These are phyloP conservation scores for Lodderomyces oxycetoniae DNA, from an alignment of 1,139 yeast genomes.

Conservation along the genomic window DNA sequence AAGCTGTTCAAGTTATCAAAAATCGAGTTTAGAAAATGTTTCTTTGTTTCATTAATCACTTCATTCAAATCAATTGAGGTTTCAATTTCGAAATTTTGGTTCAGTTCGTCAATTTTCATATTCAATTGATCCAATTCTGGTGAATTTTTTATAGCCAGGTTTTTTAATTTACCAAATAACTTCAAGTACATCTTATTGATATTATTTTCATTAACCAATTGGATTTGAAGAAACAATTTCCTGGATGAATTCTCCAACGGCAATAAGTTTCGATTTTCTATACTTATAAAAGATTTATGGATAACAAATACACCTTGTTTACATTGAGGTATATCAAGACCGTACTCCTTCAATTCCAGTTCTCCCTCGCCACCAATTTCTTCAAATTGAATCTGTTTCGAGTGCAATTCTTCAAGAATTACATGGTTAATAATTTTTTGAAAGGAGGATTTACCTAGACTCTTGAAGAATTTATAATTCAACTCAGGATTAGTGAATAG, in stretches of 20 bases:
- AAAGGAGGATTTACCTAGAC: slow-evolving; percentile 49
- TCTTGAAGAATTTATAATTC: slow-evolving; percentile 47
- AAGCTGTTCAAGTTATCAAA: slow-evolving; percentile 31
- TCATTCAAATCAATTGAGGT: slow-evolving; percentile 22
- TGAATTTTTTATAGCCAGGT: slow-evolving; percentile 15
- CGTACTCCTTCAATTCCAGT: neutral
- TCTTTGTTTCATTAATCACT: slow-evolving; percentile 2
- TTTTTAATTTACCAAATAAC: slow-evolving; percentile 30
- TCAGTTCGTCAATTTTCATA: slow-evolving; percentile 19
- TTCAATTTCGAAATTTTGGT: slow-evolving; percentile 26
- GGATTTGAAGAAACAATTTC: slow-evolving; percentile 31
- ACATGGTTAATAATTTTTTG: slow-evolving; percentile 61
- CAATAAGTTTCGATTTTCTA: slow-evolving; percentile 31
- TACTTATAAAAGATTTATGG: slow-evolving; percentile 30
- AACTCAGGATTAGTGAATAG: slow-evolving; percentile 19
- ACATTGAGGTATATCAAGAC: neutral
- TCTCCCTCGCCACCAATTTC: slow-evolving; percentile 5
- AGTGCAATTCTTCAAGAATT: slow-evolving; percentile 53
- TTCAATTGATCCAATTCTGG: slow-evolving; percentile 18
- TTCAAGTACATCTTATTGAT: slow-evolving; percentile 24
- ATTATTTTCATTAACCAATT: slow-evolving; percentile 20
- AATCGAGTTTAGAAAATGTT: slow-evolving; percentile 20
- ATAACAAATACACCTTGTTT: slow-evolving; percentile 7
- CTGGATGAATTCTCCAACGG: slow-evolving; percentile 36
- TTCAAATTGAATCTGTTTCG: slow-evolving; percentile 14